phyloP scores from a whole-genome alignment of 2,329 filamentous ascomycete species.

The Alternaria incomplexa region DNA sequence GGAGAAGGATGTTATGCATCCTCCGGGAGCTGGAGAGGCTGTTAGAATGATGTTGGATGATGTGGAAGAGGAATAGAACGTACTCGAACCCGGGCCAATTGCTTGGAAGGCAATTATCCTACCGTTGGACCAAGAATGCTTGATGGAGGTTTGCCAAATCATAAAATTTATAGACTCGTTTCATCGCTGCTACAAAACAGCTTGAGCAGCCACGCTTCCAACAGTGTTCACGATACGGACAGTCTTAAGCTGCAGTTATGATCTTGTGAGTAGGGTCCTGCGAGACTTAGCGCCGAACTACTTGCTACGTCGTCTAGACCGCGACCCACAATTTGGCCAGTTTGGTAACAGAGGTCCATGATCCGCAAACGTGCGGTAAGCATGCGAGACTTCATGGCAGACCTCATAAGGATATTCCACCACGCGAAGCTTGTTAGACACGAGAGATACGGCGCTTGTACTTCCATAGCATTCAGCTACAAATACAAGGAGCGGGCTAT shows the following conservation, averaged over 20 bases:
- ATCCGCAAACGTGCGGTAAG: background rate
- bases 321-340: background rate
- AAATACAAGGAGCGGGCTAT: background rate
- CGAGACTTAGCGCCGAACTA: background rate
- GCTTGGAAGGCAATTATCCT: constrained; percentile 25
- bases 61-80: background rate
- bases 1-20: constrained; percentile 17
- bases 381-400: background rate
- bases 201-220: too few species aligned
- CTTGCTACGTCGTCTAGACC: background rate
- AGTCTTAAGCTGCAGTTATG: background rate
- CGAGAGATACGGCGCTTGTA: too few species aligned
- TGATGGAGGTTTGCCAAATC: background rate
- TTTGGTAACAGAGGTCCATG: background rate
- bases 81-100: constrained; percentile 21
- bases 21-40: constrained; percentile 10
- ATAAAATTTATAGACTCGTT: too few species aligned
- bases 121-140: constrained; percentile 23
- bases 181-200: too few species aligned
- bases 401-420: background rate
- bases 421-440: background rate
- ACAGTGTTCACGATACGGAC: background rate
- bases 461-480: background rate
- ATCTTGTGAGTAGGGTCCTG: background rate
- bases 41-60: background rate